Conservation (phyloP, 805 yeast genomes). For the Metschnikowia cubensis region DNA sequence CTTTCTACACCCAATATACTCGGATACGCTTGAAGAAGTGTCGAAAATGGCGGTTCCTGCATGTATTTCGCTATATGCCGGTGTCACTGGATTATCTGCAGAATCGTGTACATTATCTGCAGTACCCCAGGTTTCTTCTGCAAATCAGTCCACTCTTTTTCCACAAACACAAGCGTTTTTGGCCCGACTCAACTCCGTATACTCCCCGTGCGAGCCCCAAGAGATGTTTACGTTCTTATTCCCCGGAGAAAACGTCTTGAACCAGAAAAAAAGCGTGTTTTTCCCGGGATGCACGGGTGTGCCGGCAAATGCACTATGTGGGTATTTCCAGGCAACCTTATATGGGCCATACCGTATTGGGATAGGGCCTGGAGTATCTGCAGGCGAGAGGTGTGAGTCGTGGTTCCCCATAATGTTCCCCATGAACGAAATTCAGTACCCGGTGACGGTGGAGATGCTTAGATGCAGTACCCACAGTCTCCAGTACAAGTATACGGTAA, state of each 20-base stretch:
- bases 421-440: slow-evolving; percentile 9
- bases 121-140: too few species aligned
- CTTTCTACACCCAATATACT: slow-evolving; percentile 63
- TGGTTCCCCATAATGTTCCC: slow-evolving; percentile 41
- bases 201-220: slow-evolving; percentile 34
- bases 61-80: not conserved
- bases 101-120: too few species aligned
- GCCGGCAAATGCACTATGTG: slow-evolving; percentile 60
- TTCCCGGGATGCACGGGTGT: slow-evolving; percentile 33
- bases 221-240: slow-evolving; percentile 63
- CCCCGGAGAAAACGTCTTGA: slow-evolving; percentile 34
- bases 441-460: slow-evolving; percentile 7
- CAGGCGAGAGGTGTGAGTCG: slow-evolving; percentile 26
- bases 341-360: slow-evolving; percentile 56
- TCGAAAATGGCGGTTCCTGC: not conserved
- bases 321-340: slow-evolving; percentile 69
- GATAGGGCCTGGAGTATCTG: slow-evolving; percentile 23
- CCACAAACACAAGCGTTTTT: too few species aligned
- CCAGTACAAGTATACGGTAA: slow-evolving; percentile 13
- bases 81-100: too few species aligned
- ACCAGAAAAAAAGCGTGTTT: not conserved
- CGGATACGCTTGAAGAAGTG: slow-evolving; percentile 42
- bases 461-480: slow-evolving; percentile 11
- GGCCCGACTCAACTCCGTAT: slow-evolving; percentile 11
- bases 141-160: too few species aligned